Percentiles rank a stretch among this genome's conserved stretches.
phyloP scores from a whole-genome alignment of 805 yeast genomes.

The Starmerella geochares region DNA sequence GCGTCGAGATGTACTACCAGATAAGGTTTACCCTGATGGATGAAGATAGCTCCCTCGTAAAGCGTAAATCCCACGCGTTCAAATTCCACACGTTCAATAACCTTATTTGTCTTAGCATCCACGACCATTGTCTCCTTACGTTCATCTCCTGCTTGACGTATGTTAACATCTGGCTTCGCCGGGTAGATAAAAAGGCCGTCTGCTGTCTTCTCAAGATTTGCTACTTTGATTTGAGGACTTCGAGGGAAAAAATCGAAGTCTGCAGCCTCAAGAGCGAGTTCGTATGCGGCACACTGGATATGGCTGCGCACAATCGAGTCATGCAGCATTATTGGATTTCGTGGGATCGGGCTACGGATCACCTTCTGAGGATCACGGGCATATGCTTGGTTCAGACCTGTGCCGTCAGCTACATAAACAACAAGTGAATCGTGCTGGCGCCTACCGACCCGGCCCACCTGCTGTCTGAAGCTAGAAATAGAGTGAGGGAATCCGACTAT shows the following conservation, averaged over 20 bases:
- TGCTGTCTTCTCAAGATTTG: slow-evolving; percentile 24
- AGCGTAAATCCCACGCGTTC: slow-evolving; percentile 81
- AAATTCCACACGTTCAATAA: slow-evolving; percentile 83
- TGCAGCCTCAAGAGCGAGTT: slow-evolving; percentile 47
- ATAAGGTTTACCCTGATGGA: slow-evolving; percentile 89
- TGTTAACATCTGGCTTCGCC: slow-evolving; percentile 50
- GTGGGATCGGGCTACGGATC: slow-evolving; percentile 45
- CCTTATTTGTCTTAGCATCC: slow-evolving; percentile 65
- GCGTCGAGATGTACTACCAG: slow-evolving; percentile 74
- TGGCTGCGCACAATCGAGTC: slow-evolving; percentile 61
- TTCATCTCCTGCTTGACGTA: slow-evolving; percentile 76
- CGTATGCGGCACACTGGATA: slow-evolving; percentile 90
- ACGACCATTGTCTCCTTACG: slow-evolving; percentile 76
- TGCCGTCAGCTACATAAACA: slow-evolving; percentile 63
- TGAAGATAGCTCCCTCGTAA: slow-evolving; percentile 84
- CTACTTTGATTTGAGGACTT: slow-evolving; percentile 13
- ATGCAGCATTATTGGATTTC: slow-evolving; percentile 49
- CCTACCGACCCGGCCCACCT: slow-evolving; percentile 95
- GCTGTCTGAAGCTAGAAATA: slow-evolving; percentile 81
- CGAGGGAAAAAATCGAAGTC: slow-evolving; percentile 52
- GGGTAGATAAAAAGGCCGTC: slow-evolving; percentile 64
- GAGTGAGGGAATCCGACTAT: slow-evolving; percentile 90
- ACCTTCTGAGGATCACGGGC: slow-evolving; percentile 57
- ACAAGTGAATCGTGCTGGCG: slow-evolving; percentile 73
- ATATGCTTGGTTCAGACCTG: slow-evolving; percentile 79